Evolutionary conservation across 2,329 filamentous ascomycete species (phyloP), one percentile per base, ranked within the genome.

Genomic region (Penicillium sp.): DNA sequence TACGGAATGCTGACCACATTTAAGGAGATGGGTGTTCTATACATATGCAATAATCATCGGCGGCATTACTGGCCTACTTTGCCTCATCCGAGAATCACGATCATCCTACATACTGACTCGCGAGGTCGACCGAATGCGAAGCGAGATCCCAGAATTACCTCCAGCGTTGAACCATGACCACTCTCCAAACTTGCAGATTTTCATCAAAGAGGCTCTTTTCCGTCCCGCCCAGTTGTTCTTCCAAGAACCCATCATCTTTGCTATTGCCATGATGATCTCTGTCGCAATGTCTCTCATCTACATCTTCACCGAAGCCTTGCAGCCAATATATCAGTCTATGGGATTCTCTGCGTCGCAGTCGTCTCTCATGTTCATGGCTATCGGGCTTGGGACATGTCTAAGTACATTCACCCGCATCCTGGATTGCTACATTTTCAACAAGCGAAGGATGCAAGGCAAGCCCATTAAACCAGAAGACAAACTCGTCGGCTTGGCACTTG

Each of bases 281-380:
- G 67, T 77, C 16, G 75, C 76, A 6, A 80, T 78, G 62, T 78
- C 75, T 0, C 69, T 82, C n/a, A 77, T 82, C 27, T 83, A 82
- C 60, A 75, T 82, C 3, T 80, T 82, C 61, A 78, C 79, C 0
- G 79, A 82, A 69, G 73, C 77, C 0, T 63, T 82, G 0, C 70
- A 72, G 2, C 64, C 73, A 1, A 75, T 82, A 4, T 83, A 79
- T 63, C 56, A 69, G 35, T 68, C 70, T 4, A 64, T 77, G 52
- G 71, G 72, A 4, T 74, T 81, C 61, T 61, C 68, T 2, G 55
- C 60, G 2, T 63, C 71, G 1, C 64, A 76, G 4, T 66, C 78
- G 0, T 78, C 75, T 0, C 67, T 81, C 0, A 70, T 76, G 0
- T 81, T 81, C 54, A 61, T 81, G 11, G 71, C 77, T 1, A 72